Evolutionary conservation across 164 flowering plant species (phyloP).

Genomic region (Santalum album): DNA sequence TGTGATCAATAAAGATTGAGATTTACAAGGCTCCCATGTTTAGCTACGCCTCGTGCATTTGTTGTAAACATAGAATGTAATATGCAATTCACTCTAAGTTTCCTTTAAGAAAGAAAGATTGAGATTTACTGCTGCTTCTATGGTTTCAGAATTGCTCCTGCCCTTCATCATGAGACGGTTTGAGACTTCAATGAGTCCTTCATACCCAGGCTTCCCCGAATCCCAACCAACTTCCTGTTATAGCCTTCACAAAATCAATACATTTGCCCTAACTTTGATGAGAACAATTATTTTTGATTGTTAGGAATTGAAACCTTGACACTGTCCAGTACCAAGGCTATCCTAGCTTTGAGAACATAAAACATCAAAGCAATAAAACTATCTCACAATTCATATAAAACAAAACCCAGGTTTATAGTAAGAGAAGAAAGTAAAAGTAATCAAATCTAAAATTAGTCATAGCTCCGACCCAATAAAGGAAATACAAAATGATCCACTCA

Average conservation of each 20-base stretch:
- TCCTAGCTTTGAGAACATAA: no score
- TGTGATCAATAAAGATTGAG: neutral
- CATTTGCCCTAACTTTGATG: no score
- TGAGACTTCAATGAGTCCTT: conserved; percentile 83
- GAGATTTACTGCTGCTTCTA: conserved; percentile 57
- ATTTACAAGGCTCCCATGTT: neutral
- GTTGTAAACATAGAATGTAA: neutral
- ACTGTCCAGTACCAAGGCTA: neutral
- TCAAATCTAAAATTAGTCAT: no score
- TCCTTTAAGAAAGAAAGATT: neutral
- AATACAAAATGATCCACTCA: neutral
- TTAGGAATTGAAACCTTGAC: no score
- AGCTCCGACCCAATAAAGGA: neutral
- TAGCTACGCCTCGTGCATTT: no score
- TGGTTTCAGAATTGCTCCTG: conserved; percentile 39
- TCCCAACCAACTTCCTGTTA: conserved; percentile 90
- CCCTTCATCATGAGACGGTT: conserved; percentile 47
- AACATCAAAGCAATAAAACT: no score
- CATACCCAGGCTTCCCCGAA: conserved; percentile 80
- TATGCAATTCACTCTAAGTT: neutral
- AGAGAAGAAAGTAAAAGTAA: no score
- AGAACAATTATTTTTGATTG: neutral
- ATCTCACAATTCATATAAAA: no score
- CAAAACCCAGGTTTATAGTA: no score
- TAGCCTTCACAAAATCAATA: conserved; percentile 4